Conservation (phyloP, 371 early-diverging fungal species). For the Mucor circinelloides region DNA sequence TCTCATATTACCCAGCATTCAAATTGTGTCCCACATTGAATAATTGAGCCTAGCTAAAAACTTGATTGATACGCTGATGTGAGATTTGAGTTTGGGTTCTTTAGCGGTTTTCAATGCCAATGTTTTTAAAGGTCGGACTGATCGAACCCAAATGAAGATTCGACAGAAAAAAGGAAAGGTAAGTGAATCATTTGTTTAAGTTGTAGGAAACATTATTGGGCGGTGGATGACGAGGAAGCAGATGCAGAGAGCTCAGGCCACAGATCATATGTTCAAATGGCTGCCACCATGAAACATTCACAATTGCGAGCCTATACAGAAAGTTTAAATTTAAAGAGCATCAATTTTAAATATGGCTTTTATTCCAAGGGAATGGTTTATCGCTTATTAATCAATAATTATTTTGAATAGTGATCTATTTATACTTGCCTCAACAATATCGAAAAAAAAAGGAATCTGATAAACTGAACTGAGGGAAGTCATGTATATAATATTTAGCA, state of each 20-base stretch:
- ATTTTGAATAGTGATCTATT: neutral
- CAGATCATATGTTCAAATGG: neutral
- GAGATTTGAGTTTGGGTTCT: too few species aligned
- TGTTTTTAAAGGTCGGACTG: neutral
- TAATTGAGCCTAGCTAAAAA: neutral
- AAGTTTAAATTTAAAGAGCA: neutral
- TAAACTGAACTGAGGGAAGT: neutral
- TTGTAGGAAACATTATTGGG: neutral
- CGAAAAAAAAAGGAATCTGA: neutral
- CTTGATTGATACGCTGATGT: neutral
- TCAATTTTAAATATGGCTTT: neutral
- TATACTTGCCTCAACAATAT: neutral
- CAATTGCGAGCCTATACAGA: neutral
- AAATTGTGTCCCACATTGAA: neutral
- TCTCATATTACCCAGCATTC: too few species aligned
- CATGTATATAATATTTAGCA: too few species aligned
- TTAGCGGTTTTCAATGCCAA: neutral
- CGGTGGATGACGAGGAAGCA: neutral
- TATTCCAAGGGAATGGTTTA: neutral
- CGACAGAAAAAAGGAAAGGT: neutral
- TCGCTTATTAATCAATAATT: neutral
- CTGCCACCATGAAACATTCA: neutral
- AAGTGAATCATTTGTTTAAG: neutral
- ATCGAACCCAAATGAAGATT: neutral
- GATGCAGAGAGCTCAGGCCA: neutral